Conservation (phyloP, 106 monocot species). For the Dendrobium huoshanense region DNA sequence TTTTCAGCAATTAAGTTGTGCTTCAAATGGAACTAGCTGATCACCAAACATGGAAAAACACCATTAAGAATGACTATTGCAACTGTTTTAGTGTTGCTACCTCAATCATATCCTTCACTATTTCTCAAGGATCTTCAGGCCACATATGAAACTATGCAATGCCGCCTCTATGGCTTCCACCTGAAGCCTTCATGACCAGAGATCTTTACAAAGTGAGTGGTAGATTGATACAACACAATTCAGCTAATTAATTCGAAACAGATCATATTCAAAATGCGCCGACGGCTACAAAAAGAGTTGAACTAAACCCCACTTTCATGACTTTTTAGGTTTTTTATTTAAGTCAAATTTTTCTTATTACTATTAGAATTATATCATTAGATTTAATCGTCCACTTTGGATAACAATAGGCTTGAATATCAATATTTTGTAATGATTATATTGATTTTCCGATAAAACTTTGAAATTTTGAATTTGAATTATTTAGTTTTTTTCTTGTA, state of each 20-base stretch:
- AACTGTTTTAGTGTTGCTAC: not conserved
- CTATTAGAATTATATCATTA: not conserved
- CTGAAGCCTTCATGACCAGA: not conserved
- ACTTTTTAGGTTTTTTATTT: not conserved
- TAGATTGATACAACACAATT: not conserved
- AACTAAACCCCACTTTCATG: not conserved
- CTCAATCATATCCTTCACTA: not conserved
- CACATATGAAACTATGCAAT: not conserved
- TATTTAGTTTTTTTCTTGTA: not conserved
- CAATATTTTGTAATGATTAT: not conserved
- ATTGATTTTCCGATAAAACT: not conserved
- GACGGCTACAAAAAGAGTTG: not conserved
- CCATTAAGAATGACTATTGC: not conserved
- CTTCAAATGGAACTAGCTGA: not conserved
- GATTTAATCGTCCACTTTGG: not conserved
- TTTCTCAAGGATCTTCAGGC: not conserved
- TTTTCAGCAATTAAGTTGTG: not conserved
- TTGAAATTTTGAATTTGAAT: not conserved
- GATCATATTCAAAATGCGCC: not conserved
- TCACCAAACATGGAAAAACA: not conserved
- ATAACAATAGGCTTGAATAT: not conserved
- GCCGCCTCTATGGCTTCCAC: not conserved
- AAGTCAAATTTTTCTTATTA: not conserved
- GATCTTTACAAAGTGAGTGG: not conserved
- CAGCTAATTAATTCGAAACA: not conserved